Base-by-base conservation (phyloP, 805 yeast genomes). In the Pichia exigua region DNA sequence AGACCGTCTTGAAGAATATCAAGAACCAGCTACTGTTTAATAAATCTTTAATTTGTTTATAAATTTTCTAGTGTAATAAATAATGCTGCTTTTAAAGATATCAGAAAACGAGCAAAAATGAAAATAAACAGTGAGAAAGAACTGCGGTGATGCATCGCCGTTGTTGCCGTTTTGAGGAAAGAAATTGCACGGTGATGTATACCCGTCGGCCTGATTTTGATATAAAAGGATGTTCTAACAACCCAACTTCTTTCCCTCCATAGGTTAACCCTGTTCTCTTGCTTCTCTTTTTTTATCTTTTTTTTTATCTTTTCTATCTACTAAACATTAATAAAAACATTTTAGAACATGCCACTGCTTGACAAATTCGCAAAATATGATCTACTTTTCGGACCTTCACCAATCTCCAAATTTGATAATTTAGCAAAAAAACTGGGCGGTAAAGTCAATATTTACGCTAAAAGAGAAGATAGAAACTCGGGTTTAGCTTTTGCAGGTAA, bases 401-500 rank as follows among this genome's bases (percentile, higher is more conserved):
- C 70, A 54, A 66, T 66, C 47, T 61, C 67, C 18, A 60, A 57
- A 30, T 64, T 66, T 53, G 65, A 61, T 11, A 59, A 65, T 47
- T 60, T 66, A 32, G 57, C 68, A 11, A 60, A 63, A 38, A 45
- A 42, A 18, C 52, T 66, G n/a, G 70, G 69, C 13, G 62, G 61
- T 35, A 64, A 66, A 35, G 68, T 64, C 38, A 63, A 66, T 49
- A 63, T 66, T 17, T 66, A 61, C 50, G 70, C 70, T 20, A 66
- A 66, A 48, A 61, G 70, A 59, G 70, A 66, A 52, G 70, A 66
- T 47, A 61, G 69, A 57, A 66, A 66, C 52, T 62, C 68, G 11
- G 70, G 70, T 38, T 57, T 66, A 42, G 70, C 70, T 5, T 66
- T 65, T 52, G 70, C 70, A 40, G 70, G 70, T 54, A 66, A 66